Base-by-base conservation (phyloP, 805 yeast genomes). In the Candida maris region DNA sequence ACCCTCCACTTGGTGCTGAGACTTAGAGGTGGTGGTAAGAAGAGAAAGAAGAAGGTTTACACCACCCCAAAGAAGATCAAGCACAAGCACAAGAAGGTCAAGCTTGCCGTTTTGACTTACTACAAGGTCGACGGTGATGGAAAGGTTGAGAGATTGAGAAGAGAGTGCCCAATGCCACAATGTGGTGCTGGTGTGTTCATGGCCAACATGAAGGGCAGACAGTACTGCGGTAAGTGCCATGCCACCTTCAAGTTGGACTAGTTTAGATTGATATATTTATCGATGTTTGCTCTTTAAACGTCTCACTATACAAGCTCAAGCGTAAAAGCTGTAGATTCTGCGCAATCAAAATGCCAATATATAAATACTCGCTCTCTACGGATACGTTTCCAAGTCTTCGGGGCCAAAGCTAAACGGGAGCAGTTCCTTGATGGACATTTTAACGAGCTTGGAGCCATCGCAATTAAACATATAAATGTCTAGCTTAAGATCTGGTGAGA, bases 21-120 rank as follows among this genome's bases (percentile, higher is more conserved):
- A 82, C 82, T 88, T 73, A 86, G 96, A 81, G 96, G 66, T 60
- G 94, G 95, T 80, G 96, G 96, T 79, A 93, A 89, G 86, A 93
- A 93, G 93, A 91, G 96, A 83, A 93, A 93, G 93, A 93, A 93
- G 96, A 91, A 91, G 95, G 97, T 88, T 70, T 93, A 91, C 91
- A 91, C 97, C 77, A 91, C 97, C 68, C 98, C 98, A 80, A 93
- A 93, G 89, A 94, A 89, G 85, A 86, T 93, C 78, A 86, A 76
- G 78, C 97, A 93, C 94, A 89, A 88, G 85, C 96, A 87, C 85
- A 93, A 85, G 86, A 93, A 91, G 81, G 86, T 85, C 75, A 93
- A 93, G 85, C 81, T 93, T 67, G 97, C 97, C 73, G 97, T 93
- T 71, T 85, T 93, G 72, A 88, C 94, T 68, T 93, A 91, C 93